Evolutionary conservation across 2,329 filamentous ascomycete genomes (phyloP).

Genomic region (Trichoderma aggressivum): DNA sequence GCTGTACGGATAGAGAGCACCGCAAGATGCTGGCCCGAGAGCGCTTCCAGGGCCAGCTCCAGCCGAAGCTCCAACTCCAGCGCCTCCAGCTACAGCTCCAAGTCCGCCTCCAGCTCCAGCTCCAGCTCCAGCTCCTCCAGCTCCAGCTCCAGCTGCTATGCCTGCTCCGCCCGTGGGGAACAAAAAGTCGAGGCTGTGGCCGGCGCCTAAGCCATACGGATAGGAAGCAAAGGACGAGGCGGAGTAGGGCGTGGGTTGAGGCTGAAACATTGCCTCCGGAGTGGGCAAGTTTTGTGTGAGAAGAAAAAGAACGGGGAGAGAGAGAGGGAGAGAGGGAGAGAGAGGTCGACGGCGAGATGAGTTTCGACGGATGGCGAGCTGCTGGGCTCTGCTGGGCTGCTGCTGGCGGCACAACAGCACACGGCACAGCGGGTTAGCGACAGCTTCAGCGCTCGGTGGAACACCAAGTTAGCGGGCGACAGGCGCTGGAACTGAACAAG

Average conservation of each 20-base stretch:
- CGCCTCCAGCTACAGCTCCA: background rate
- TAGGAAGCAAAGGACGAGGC: slow-evolving; percentile 37
- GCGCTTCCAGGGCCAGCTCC: slow-evolving; percentile 6
- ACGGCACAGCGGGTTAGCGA: background rate
- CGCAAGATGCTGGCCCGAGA: background rate
- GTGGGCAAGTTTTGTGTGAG: background rate
- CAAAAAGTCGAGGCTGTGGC: slow-evolving; percentile 23
- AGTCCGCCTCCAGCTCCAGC: background rate
- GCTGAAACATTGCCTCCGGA: slow-evolving; percentile 52
- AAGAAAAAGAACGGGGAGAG: background rate
- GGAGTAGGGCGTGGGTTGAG: slow-evolving; percentile 49
- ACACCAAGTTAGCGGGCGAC: background rate
- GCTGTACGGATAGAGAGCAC: slow-evolving; percentile 2
- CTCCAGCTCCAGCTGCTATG: background rate
- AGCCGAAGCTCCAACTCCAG: background rate
- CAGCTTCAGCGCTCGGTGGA: background rate
- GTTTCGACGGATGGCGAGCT: background rate
- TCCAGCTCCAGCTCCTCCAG: background rate
- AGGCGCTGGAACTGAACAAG: background rate
- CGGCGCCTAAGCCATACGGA: slow-evolving; percentile 39
- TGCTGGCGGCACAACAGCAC: background rate
- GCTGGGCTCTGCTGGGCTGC: background rate
- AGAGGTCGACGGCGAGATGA: background rate
- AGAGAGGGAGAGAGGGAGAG: background rate
- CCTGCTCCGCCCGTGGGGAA: slow-evolving; percentile 17